Evolutionary conservation across 768 basidiomycete species (phyloP).

Genomic region (Suillus tomentosus): DNA sequence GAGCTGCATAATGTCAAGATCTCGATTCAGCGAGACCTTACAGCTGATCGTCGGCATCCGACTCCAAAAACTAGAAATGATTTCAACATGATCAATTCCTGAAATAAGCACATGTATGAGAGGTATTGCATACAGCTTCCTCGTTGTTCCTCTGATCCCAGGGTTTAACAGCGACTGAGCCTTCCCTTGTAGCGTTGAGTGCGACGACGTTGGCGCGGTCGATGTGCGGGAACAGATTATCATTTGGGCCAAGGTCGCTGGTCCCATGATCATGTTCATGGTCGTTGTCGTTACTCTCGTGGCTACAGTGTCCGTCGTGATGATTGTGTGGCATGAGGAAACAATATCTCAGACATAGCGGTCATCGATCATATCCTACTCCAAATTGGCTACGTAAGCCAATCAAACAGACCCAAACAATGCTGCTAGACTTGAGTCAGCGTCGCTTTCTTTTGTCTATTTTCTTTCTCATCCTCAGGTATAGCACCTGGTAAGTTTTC

Average conservation of each 20-base stretch:
- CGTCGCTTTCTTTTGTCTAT: neutral
- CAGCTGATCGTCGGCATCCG: slow-evolving; percentile 92
- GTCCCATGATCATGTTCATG: slow-evolving; percentile 51
- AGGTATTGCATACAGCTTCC: slow-evolving; percentile 48
- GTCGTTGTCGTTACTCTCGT: slow-evolving; percentile 62
- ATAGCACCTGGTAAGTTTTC: slow-evolving; percentile 25
- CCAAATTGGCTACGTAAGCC: neutral
- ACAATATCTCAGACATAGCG: neutral
- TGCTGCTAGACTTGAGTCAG: neutral
- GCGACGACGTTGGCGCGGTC: slow-evolving; percentile 81
- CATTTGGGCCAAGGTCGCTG: slow-evolving; percentile 51
- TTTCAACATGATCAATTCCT: neutral
- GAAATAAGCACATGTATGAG: slow-evolving; percentile 6
- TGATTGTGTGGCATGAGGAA: slow-evolving; percentile 47
- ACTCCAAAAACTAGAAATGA: slow-evolving; percentile 68
- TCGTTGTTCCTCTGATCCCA: slow-evolving; percentile 83
- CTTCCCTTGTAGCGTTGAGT: slow-evolving; percentile 61
- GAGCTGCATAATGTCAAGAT: slow-evolving; percentile 8
- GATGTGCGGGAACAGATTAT: slow-evolving; percentile 74
- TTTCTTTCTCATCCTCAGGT: neutral
- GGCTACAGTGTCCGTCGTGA: slow-evolving; percentile 51
- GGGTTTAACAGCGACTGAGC: slow-evolving; percentile 74
- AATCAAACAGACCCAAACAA: neutral
- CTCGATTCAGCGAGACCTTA: slow-evolving; percentile 35
- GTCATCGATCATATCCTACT: neutral